A percentile compares a stretch with the other conserved stretches of the same genome.
Conservation (phyloP, 2,329 filamentous ascomycete genomes). For the Talaromyces sp. region DNA sequence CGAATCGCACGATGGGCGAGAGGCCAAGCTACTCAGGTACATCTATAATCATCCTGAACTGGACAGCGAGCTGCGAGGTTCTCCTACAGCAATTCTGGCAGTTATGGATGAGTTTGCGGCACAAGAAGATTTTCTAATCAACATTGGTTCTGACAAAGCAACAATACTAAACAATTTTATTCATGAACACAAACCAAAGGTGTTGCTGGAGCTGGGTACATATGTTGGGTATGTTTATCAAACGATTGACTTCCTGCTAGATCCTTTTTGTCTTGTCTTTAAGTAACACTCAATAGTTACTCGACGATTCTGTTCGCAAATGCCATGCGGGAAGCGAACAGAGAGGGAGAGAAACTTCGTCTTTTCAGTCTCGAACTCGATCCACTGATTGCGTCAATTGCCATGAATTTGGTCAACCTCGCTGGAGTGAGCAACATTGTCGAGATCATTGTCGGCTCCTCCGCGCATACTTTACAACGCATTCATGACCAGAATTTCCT, state of each 20-base stretch:
- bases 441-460: neutral
- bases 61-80: conserved; percentile 54
- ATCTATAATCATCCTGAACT: conserved; percentile 58
- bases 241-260: neutral
- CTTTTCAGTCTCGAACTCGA: neutral
- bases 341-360: neutral
- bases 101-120: conserved; percentile 65
- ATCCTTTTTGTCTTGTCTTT: neutral
- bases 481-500: neutral
- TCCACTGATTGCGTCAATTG: neutral
- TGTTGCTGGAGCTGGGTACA: conserved; percentile 3
- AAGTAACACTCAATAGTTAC: neutral
- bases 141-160: conserved; percentile 69
- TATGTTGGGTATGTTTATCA: neutral
- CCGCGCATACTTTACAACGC: neutral
- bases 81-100: conserved; percentile 57
- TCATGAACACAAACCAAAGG: conserved; percentile 45
- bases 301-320: neutral
- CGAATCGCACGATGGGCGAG: conserved; percentile 10
- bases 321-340: neutral
- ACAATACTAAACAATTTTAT: conserved; percentile 64
- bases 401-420: neutral
- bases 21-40: conserved; percentile 55
- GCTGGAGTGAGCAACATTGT: neutral
- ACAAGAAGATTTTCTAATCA: conserved; percentile 68